Base-by-base conservation (phyloP, 495 filamentous ascomycete species). In the Penicillium turbatum region DNA sequence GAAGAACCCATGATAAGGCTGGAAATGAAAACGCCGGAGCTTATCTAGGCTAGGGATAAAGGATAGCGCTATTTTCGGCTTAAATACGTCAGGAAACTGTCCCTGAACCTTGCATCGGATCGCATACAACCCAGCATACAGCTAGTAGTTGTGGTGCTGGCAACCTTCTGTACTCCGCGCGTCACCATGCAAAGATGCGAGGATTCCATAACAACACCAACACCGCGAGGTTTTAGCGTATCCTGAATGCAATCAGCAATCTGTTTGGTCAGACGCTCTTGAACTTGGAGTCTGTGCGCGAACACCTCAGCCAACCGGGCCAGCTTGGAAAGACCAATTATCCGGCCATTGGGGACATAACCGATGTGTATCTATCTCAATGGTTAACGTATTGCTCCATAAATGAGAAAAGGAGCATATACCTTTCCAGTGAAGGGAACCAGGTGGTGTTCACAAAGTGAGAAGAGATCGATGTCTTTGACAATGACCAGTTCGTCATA, bases 111-210 rank as follows among this genome's bases (percentile, higher is more conserved):
- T 29, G 89, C 90, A 63, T 88, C 91, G 16, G 86, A 86, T 59
- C 92, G 85, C 79, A 97, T 95, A 66, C 90, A 88, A 17, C 93
- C 95, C 24, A 97, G 79, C 78, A 97, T 95, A 63, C 92, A 97
- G 71, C 91, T 97, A 30, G 93, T 97, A 27, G 90, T 92, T 9
- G 95, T 97, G 12, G 78, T 88, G 40, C 87, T 85, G 38, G 82
- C 82, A 6, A 89, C 88, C 77, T 99, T 97, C 67, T 96, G 81
- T 21, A 97, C 90, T 1, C 92, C 92, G 19, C 92, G 80, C 89
- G 92, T 93, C 10, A 96, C 92, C 92, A 97, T 97, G 77, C 93
- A 97, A n/a, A 97, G 78, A 73, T 98, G 93, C 59, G 86, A 89
- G 27, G 89, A 92, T 64, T 98, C 95, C 87, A 97, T 96, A 42